Base-by-base conservation (phyloP, 2,329 filamentous ascomycete species). In the Fusarium sublunatum region DNA sequence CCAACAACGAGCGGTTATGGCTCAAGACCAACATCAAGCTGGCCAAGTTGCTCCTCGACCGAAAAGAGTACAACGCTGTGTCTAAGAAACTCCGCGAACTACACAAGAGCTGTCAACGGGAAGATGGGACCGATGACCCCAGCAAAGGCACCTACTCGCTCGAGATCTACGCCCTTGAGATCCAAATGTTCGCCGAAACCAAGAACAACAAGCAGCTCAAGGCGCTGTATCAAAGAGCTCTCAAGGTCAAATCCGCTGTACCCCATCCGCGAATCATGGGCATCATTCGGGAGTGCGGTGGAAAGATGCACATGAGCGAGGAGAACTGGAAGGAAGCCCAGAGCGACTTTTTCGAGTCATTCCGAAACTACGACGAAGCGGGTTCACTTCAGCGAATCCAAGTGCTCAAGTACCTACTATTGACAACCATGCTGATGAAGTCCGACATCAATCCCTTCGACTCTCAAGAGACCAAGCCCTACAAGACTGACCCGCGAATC, bases 271-370 rank as follows among this genome's bases (percentile, higher is more conserved):
- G 97, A 79, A 97, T 99, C 75, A 97, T 98, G 92, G 95, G 95
- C 47, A 94, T 99, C 75, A 99, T 99, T 74, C 90, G 94, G 51
- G 95, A 99, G 80, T 99, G 95, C 75, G 95, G 95, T 72, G 95
- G 95, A 70, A 99, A 99, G 83, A 99, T 99, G 95, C 93, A 98
- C 81, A 98, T 99, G 95, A 95, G 91, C 76, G 95, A 99, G 82
- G 95, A 98, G 80, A 98, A 98, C 76, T 99, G 95, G 95, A 92
- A 95, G 75, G 92, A 93, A 72, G 95, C 95, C 1, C 93, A 98
- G 78, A 94, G 89, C 70, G 95, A 98, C 80, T 99, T 99, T 78
- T 97, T 97, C 77, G 95, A 99, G 76, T 96, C 94, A 1, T 99
- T 99, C 82, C 91, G 93, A 54, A 98, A 97, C 80, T 99, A 98